phyloP scores from a whole-genome alignment of 805 yeast species.

The Candida pseudoglaebosa region DNA sequence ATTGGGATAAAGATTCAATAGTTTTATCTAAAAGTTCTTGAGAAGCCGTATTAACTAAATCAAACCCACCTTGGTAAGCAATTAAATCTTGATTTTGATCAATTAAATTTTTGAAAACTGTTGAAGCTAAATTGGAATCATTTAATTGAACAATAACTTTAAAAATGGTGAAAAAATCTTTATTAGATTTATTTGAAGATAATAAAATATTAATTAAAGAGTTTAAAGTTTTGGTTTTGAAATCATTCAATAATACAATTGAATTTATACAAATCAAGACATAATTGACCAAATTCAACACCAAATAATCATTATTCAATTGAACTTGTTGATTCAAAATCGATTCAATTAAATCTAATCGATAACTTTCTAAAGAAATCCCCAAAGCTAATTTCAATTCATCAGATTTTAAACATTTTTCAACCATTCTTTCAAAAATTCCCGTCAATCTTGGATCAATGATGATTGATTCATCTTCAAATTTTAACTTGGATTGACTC shows the following conservation, averaged over 20 bases:
- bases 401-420: conserved; percentile 66
- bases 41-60: conserved; percentile 84
- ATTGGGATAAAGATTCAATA: conserved; percentile 33
- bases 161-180: conserved; percentile 80
- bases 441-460: conserved; percentile 61
- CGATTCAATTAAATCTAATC: conserved; percentile 72
- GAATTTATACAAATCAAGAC: conserved; percentile 70
- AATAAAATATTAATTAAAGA: conserved; percentile 60
- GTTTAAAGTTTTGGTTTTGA: conserved; percentile 62
- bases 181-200: conserved; percentile 41
- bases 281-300: conserved; percentile 60
- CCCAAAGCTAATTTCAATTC: conserved; percentile 85
- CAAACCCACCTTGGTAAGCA: conserved; percentile 94
- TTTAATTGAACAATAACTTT: conserved; percentile 87
- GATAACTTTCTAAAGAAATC: conserved; percentile 80
- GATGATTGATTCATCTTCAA: conserved; percentile 18
- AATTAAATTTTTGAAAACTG: conserved; percentile 61
- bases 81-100: conserved; percentile 47
- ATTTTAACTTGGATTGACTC: conserved; percentile 49
- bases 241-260: conserved; percentile 58
- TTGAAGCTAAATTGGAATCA: conserved; percentile 65
- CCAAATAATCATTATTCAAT: conserved; percentile 45
- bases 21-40: conserved; percentile 76
- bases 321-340: conserved; percentile 44
- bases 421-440: conserved; percentile 83